Evolutionary conservation across 148 eudicot species (phyloP).

Genomic region (Limonium bicolor): DNA sequence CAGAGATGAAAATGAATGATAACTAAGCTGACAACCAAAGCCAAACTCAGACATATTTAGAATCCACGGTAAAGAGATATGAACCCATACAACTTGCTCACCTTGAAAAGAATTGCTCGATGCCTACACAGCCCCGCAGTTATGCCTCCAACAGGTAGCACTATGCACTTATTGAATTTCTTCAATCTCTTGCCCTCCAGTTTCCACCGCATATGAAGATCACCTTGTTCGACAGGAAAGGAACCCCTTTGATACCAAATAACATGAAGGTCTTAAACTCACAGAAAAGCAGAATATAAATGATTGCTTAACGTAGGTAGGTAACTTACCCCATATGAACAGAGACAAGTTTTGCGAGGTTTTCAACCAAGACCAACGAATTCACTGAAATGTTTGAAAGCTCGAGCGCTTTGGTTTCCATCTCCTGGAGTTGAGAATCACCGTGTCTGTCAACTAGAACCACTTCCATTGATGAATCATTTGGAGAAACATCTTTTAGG

Average conservation of each 20-base stretch:
- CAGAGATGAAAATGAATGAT: no score
- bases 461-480: conserved; percentile 69
- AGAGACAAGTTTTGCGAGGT: conserved; percentile 82
- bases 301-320: background rate
- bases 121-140: conserved; percentile 91
- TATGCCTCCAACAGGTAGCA: conserved; percentile 67
- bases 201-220: conserved; percentile 52
- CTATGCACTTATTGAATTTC: conserved; percentile 60
- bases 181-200: conserved; percentile 41
- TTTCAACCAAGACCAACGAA: conserved; percentile 43
- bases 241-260: conserved; percentile 50
- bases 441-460: conserved; percentile 47
- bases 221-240: conserved; percentile 79
- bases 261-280: conserved; percentile 1
- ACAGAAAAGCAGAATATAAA: no score
- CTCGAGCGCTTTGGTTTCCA: conserved; percentile 65
- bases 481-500: conserved; percentile 49
- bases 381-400: conserved; percentile 48
- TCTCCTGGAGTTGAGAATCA: conserved; percentile 60
- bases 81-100: no score
- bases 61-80: no score
- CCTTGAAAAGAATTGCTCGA: conserved; percentile 93
- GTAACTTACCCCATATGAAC: conserved; percentile 56
- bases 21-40: no score
- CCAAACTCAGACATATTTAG: no score